These are phyloP conservation scores for Pythium biforme DNA, from an alignment of 352 stramenopile genomes.

Conservation along the genomic window DNA sequence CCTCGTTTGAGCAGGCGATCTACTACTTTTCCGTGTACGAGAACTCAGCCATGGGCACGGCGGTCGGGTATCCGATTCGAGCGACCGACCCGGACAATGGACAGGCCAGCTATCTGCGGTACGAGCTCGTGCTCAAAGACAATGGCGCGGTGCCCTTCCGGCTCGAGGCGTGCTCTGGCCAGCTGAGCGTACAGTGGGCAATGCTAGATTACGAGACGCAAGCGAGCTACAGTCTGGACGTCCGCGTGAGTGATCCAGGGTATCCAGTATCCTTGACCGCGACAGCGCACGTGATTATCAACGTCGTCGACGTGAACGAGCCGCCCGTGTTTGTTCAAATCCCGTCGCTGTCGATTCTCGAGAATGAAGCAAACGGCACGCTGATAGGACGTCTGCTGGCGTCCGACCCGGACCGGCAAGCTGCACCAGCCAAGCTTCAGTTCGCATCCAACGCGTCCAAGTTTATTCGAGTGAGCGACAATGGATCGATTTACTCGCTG, in stretches of 20 bases:
- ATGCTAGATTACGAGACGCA: constrained; percentile 50
- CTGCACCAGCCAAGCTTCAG: constrained; percentile 19
- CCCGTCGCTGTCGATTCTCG: constrained; percentile 31
- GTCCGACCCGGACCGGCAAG: constrained; percentile 34
- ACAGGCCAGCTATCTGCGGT: constrained; percentile 46
- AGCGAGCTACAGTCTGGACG: constrained; percentile 37
- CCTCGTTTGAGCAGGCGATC: constrained; percentile 35
- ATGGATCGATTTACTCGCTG: constrained; percentile 21
- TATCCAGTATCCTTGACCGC: constrained; percentile 37
- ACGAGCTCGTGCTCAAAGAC: constrained; percentile 43
- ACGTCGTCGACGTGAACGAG: constrained; percentile 54
- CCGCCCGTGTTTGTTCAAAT: constrained; percentile 33
- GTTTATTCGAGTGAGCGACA: constrained; percentile 24
- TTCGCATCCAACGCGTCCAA: constrained; percentile 39
- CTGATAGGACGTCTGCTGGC: constrained; percentile 39
- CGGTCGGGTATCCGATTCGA: constrained; percentile 49
- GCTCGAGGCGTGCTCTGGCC: constrained; percentile 52
- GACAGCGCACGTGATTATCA: constrained; percentile 30
- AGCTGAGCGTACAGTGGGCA: constrained; percentile 45
- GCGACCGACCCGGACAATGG: constrained; percentile 45
- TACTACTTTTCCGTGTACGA: constrained; percentile 45
- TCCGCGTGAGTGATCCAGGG: constrained; percentile 42
- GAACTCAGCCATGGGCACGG: constrained; percentile 33
- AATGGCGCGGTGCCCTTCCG: constrained; percentile 40
- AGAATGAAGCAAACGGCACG: constrained; percentile 35